Conservation (phyloP, 768 basidiomycete species). For the Boletus patriciae region DNA sequence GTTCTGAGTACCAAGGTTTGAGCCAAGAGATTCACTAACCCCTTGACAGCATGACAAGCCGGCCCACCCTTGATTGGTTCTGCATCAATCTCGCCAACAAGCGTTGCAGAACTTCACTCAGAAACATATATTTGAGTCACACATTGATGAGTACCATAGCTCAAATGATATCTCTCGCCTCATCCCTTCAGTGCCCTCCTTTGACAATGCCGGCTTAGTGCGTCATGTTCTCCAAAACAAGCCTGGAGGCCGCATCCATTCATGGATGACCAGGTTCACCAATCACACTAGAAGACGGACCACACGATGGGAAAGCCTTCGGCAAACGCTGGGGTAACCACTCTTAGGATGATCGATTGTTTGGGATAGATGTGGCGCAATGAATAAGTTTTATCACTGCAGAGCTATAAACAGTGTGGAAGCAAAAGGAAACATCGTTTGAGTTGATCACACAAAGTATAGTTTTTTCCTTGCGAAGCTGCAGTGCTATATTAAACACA, state of each 20-base stretch:
- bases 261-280: constrained; percentile 93
- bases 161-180: constrained; percentile 75
- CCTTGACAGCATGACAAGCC: constrained; percentile 75
- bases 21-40: too few relatives aligned
- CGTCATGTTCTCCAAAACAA: constrained; percentile 80
- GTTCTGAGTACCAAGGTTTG: too few relatives aligned
- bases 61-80: constrained; percentile 92
- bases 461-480: too few relatives aligned
- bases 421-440: too few relatives aligned
- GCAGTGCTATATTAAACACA: too few relatives aligned
- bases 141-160: constrained; percentile 80
- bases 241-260: constrained; percentile 88
- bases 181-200: constrained; percentile 73
- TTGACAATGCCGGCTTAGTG: constrained; percentile 93
- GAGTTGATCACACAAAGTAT: too few relatives aligned
- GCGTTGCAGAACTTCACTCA: constrained; percentile 69
- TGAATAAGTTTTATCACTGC: too few relatives aligned
- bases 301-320: constrained; percentile 92
- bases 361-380: too few relatives aligned
- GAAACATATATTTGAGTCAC: constrained; percentile 70
- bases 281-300: constrained; percentile 87
- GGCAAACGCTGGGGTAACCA: constrained; percentile 94
- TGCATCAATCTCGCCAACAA: constrained; percentile 97
- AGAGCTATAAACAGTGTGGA: too few relatives aligned
- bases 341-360: too few relatives aligned